Base-by-base conservation (phyloP, 179 eudicot genomes). In the Vitellaria paradoxa region DNA sequence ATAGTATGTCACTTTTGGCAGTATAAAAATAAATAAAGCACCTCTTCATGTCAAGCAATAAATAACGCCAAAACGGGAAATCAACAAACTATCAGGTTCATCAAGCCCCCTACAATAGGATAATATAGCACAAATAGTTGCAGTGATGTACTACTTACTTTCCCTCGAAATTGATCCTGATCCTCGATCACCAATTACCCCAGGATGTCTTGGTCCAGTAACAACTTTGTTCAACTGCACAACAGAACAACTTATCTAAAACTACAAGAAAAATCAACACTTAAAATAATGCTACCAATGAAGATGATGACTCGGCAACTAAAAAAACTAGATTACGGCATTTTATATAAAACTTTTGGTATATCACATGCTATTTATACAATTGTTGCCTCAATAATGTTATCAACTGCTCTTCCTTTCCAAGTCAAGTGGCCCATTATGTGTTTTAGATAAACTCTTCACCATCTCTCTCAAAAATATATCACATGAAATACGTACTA, bases 161-260 rank as follows among this genome's bases (percentile, higher is more conserved):
- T 91, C 98, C 85, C 98, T 91, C 26, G 97, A 94, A 87, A 94
- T 84, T 77, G 98, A 94, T 78, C 97, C 97, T 85, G 97, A 92
- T 76, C 98, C 96, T 70, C 96, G 89, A 77, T 94, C 98, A 61
- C 97, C 98, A 87, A 94, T 94, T 65, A 92, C 93, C 30, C 98
- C 98, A 62, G 97, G 97, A 86, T 88, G 91, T 79, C 89, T 86
- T 81, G 98, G 98, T 79, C 98, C 98, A 23, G 91, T 80, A 73
- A 94, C 97, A 78, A 72, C 85, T 83, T 88, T 85, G 89, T 92
- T 92, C 81, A 94, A 84, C 98, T 94, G 96, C 77, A 65, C 57
- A 84, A 55, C 59, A 72, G 7, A 78, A 77, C 18, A 82, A 57
- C 52, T 7, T 26, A 56, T 13, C 15, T 56, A 3, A 50, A 71